These are phyloP conservation scores for Rhamnella rubrinervis DNA, from an alignment of 331 rosid genomes.

Conservation along the genomic window DNA sequence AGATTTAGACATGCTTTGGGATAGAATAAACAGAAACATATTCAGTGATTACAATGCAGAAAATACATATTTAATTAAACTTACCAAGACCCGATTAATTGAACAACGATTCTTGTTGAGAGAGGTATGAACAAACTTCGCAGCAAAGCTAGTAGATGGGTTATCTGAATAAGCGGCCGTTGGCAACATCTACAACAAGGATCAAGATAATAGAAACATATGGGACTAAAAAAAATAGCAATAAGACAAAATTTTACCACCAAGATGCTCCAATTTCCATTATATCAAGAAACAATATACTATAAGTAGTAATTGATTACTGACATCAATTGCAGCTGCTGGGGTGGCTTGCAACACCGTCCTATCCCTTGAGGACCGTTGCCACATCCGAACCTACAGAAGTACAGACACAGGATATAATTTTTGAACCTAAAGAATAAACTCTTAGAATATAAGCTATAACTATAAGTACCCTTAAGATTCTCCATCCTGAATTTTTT, in stretches of 20 bases:
- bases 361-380: conserved; percentile 82
- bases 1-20: too few relatives aligned
- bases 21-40: too few relatives aligned
- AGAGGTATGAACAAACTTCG: conserved; percentile 96
- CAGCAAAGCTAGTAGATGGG: conserved; percentile 93
- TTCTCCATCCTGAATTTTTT: too few relatives aligned
- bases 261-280: conserved; percentile 1
- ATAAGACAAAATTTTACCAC: conserved; percentile 3
- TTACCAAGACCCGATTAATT: conserved; percentile 88
- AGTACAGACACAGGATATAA: conserved; percentile 5
- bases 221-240: conserved; percentile 1
- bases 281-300: conserved; percentile 10
- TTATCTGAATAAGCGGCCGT: conserved; percentile 88
- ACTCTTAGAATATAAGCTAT: not conserved
- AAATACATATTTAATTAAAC: conserved; percentile 25
- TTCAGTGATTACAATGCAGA: not conserved
- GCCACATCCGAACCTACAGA: conserved; percentile 87
- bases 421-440: conserved; percentile 16
- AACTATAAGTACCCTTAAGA: too few relatives aligned
- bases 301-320: conserved; percentile 23
- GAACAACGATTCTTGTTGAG: conserved; percentile 93
- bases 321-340: conserved; percentile 93
- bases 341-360: conserved; percentile 83
- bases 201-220: conserved; percentile 10
- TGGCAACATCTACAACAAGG: conserved; percentile 77